A percentile compares a stretch with the other conserved stretches of the same genome.
phyloP scores from a whole-genome alignment of 2,329 filamentous ascomycete genomes.

The Ophiostoma ulmi region DNA sequence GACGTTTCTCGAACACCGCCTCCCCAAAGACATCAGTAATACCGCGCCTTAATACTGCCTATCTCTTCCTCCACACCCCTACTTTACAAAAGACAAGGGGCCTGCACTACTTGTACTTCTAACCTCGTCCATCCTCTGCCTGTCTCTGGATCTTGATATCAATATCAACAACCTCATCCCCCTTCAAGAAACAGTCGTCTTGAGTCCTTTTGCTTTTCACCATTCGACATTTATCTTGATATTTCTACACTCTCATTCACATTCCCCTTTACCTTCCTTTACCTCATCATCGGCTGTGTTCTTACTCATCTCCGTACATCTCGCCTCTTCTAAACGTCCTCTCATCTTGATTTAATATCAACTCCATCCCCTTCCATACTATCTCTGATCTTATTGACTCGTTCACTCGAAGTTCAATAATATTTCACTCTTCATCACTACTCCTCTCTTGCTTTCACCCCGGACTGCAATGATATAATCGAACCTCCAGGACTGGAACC shows the following conservation, averaged over 20 bases:
- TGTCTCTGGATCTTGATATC: slow-evolving; percentile 18
- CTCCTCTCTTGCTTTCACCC: slow-evolving; percentile 28
- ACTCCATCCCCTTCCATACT: background rate
- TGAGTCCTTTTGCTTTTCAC: background rate
- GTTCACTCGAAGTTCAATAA: slow-evolving; percentile 16
- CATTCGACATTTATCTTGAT: slow-evolving; percentile 13
- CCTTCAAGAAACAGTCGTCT: slow-evolving; percentile 14
- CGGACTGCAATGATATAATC: slow-evolving; percentile 14
- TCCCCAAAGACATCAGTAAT: background rate
- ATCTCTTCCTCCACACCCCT: slow-evolving; percentile 8
- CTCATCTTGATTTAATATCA: slow-evolving; percentile 11
- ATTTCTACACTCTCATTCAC: slow-evolving; percentile 13
- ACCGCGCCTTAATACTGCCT: slow-evolving; percentile 4
- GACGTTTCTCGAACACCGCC: slow-evolving; percentile 12
- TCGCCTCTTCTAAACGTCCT: background rate
- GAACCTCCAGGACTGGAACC: slow-evolving; percentile 11
- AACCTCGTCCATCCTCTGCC: background rate
- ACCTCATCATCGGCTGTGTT: background rate
- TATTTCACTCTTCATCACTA: background rate
- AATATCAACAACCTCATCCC: slow-evolving; percentile 25
- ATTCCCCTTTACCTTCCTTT: background rate
- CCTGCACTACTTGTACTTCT: slow-evolving; percentile 3
- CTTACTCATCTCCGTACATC: background rate
- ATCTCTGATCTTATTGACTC: slow-evolving; percentile 12
- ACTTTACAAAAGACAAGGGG: slow-evolving; percentile 15